Evolutionary conservation across 2,329 filamentous ascomycete genomes (phyloP).

Genomic region (Pezicula radicicola): DNA sequence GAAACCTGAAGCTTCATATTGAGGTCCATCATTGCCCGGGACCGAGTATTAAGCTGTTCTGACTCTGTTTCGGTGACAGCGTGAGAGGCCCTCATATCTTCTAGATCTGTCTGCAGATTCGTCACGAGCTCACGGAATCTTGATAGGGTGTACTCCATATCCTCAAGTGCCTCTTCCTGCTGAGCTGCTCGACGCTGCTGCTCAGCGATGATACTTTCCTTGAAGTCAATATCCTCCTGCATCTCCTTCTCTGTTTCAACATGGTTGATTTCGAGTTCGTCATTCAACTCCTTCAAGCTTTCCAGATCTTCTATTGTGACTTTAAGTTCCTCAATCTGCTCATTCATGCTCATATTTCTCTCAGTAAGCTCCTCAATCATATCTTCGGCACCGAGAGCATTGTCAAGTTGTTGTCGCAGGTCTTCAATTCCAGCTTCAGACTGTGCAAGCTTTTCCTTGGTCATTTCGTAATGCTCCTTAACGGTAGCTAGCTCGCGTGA

Average conservation of each 20-base stretch:
- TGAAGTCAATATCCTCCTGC: slow-evolving; percentile 88
- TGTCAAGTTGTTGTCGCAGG: slow-evolving; percentile 86
- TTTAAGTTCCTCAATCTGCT: slow-evolving; percentile 80
- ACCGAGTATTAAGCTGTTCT: slow-evolving; percentile 83
- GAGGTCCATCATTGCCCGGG: slow-evolving; percentile 92
- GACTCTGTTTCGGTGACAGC: slow-evolving; percentile 91
- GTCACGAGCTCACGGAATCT: slow-evolving; percentile 88
- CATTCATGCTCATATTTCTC: slow-evolving; percentile 78
- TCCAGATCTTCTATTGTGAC: slow-evolving; percentile 84
- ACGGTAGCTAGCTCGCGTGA: slow-evolving; percentile 63
- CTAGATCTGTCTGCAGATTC: slow-evolving; percentile 79
- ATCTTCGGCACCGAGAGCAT: slow-evolving; percentile 82
- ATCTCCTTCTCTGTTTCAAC: slow-evolving; percentile 91
- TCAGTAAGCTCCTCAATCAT: slow-evolving; percentile 92
- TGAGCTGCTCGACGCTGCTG: slow-evolving; percentile 69
- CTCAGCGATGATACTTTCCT: slow-evolving; percentile 80
- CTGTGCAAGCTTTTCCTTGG: slow-evolving; percentile 70
- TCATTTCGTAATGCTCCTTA: slow-evolving; percentile 67
- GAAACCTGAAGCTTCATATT: slow-evolving; percentile 92
- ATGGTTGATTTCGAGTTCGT: slow-evolving; percentile 92
- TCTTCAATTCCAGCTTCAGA: slow-evolving; percentile 78
- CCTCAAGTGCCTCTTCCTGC: slow-evolving; percentile 77
- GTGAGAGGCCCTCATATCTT: slow-evolving; percentile 89
- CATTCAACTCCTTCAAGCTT: slow-evolving; percentile 85
- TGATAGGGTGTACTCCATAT: slow-evolving; percentile 85